Percentiles rank a stretch among this genome's conserved stretches.
phyloP scores from a whole-genome alignment of 192 early-diverging fungal species.

The Coemansia sp. region DNA sequence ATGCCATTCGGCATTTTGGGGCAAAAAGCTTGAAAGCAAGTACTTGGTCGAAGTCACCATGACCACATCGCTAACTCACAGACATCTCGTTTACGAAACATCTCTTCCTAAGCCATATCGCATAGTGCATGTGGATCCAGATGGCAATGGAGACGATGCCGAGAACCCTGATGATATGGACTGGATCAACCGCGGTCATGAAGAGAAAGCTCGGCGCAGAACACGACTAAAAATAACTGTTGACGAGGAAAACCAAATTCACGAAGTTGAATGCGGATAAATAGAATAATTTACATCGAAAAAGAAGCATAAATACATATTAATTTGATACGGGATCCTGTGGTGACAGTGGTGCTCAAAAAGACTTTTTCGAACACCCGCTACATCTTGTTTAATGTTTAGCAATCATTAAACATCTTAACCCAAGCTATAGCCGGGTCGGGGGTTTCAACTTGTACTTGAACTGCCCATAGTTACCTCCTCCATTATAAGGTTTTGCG shows the following conservation, averaged over 20 bases:
- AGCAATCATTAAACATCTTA: too few relatives aligned
- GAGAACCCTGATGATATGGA: constrained; percentile 44
- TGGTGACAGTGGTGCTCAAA: too few relatives aligned
- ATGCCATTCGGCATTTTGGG: constrained; percentile 47
- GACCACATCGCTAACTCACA: constrained; percentile 25
- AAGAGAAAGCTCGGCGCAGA: constrained; percentile 37
- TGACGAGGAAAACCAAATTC: constrained; percentile 42
- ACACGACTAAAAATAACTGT: constrained; percentile 42
- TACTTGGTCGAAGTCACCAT: constrained; percentile 37
- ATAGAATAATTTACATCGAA: neutral
- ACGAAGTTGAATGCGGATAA: constrained; percentile 42
- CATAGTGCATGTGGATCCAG: constrained; percentile 45
- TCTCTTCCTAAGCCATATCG: constrained; percentile 43
- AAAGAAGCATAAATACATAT: neutral
- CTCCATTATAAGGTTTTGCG: too few relatives aligned
- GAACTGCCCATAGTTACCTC: too few relatives aligned
- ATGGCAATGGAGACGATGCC: constrained; percentile 42
- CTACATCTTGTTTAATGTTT: too few relatives aligned
- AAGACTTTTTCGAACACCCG: too few relatives aligned
- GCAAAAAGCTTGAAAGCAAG: constrained; percentile 30
- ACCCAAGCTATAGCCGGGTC: too few relatives aligned
- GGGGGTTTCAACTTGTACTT: too few relatives aligned
- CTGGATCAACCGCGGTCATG: constrained; percentile 41
- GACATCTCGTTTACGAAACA: constrained; percentile 45
- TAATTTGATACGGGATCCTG: too few relatives aligned